Percentiles rank a stretch among this genome's conserved stretches.
These are phyloP conservation scores for Arthrobotrys pseudoclavata DNA, from an alignment of 2,329 filamentous ascomycete species.

Conservation along the genomic window DNA sequence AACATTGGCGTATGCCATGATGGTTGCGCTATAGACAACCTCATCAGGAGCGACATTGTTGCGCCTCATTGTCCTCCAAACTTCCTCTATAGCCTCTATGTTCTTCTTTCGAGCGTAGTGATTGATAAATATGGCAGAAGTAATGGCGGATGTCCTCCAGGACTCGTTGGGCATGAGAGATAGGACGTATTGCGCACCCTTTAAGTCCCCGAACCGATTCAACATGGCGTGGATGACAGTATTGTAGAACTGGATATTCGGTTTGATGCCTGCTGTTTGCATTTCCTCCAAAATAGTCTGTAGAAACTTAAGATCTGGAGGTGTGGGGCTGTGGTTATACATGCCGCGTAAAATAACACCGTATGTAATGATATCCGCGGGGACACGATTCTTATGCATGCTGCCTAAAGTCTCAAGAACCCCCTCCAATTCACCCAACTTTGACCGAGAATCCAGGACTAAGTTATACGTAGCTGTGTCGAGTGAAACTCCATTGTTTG, in stretches of 20 bases:
- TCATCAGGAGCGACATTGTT: constrained; percentile 51
- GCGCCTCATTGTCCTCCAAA: constrained; percentile 51
- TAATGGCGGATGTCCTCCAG: constrained; percentile 45
- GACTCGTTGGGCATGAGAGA: constrained; percentile 53
- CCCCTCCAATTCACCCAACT: constrained; percentile 27
- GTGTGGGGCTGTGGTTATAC: constrained; percentile 26
- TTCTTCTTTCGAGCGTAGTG: constrained; percentile 33
- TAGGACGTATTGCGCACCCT: constrained; percentile 42
- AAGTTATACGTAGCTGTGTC: constrained; percentile 44
- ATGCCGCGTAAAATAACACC: constrained; percentile 45
- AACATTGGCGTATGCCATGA: constrained; percentile 35
- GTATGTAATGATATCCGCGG: constrained; percentile 51
- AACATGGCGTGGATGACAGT: constrained; percentile 49
- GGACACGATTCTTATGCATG: constrained; percentile 30
- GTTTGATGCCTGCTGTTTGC: constrained; percentile 25
- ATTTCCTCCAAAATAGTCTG: constrained; percentile 36
- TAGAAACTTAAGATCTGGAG: constrained; percentile 26
- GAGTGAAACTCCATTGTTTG: constrained; percentile 21
- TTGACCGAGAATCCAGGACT: constrained; percentile 39
- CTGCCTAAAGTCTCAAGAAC: constrained; percentile 11
- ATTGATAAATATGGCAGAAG: constrained; percentile 44
- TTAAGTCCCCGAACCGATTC: constrained; percentile 37
- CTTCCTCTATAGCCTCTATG: constrained; percentile 31
- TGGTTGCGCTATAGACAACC: constrained; percentile 42
- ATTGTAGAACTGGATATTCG: constrained; percentile 56